Base-by-base conservation (phyloP, 352 stramenopile species). In the Phytopythium cucurbitacearum region DNA sequence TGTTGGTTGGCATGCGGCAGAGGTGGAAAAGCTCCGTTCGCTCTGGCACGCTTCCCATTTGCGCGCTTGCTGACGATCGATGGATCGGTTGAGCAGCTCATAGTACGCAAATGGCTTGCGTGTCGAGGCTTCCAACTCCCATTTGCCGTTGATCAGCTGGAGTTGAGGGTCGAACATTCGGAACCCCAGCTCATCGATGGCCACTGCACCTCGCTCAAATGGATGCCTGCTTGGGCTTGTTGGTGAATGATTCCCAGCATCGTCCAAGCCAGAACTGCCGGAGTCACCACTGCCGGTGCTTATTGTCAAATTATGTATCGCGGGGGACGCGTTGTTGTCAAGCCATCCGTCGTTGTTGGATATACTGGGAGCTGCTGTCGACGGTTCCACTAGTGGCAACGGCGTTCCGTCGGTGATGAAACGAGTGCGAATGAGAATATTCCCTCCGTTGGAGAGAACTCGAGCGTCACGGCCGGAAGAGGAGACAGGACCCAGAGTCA, bases 141-240 rank as follows among this genome's bases (percentile, higher is more conserved):
- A 65, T 32, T 61, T 50, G 5, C 68, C 64, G 48, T 62, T 61
- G n/a, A 50, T 40, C 34, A 67, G 42, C 28, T 67, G 53, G 11
- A 63, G 45, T 35, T 72, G 52, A 1, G 71, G 67, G 12, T 77
- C 69, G 44, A 71, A 68, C 28, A 89, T 54, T 5, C 60, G 61
- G 37, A 89, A 89, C 1, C 78, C 78, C 44, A 87, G 67, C 2
- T 53, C 40, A 43, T 89, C 78, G 37, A 78, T 64, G 3, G 9
- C 47, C 11, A 43, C 47, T 7, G 5, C 13, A 9, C 7, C 41
- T 21, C 21, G 21, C 21, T 28, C 21, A 2, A 28, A 28, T 28
- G 21, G 21, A 28, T 28, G 21, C 21, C 21, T 28, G 21, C 21
- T 28, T 28, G 21, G 21, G 21, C 21, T 28, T 28, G 21, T 28